Evolutionary conservation across 306 rosid genomes (phyloP), one percentile per base, ranked within the genome.

Genomic region (Oxytropis ochrocephala): DNA sequence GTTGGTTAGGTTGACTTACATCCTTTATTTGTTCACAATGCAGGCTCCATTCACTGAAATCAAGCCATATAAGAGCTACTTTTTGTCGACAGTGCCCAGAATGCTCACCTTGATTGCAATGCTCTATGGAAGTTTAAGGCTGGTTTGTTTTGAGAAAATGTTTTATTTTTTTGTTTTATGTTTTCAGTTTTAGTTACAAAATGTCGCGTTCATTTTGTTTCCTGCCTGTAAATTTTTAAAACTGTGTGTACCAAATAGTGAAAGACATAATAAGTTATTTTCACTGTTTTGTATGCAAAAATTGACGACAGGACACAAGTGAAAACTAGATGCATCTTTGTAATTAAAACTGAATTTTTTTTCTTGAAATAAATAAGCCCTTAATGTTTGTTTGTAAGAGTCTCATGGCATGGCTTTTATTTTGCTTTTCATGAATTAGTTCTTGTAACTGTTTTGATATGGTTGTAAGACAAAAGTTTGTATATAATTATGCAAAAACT

Each of bases 1-100:
- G 53, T 65, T 61, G 30, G 29, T 52, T 59, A 42, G 13, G 8
- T 13, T 16, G 63, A 70, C 54, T 63, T 50, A 0, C 47, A 50
- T 42, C 35, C 14, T 51, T 64, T 27, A 63, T 49, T 48, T 73
- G 57, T 64, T 66, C 67, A 16, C 62, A 16, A 38, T 82, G 75
- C 89, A 82, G 90, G 54, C 42, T 12, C 41, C 29, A 18, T 55
- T 50, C 41, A 4, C 72, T 32, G 71, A 64, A 55, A 79, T 66
- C 54, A 12, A 75, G 57, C 35, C 54, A 56, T 76, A 5, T 18
- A 48, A 54, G 33, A 81, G 36, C 79, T 41, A 68, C 55, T 62
- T 76, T 64, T 56, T 41, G 42, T 63, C 52, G 42, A 44, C 48
- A 43, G 50, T 54, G 21, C 56, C 65, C 29, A 29, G 55, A 24